Percentiles rank a stretch among this genome's conserved stretches.
These are phyloP conservation scores for Fraxinus excelsior DNA, from an alignment of 257 asterid species.

Conservation along the genomic window DNA sequence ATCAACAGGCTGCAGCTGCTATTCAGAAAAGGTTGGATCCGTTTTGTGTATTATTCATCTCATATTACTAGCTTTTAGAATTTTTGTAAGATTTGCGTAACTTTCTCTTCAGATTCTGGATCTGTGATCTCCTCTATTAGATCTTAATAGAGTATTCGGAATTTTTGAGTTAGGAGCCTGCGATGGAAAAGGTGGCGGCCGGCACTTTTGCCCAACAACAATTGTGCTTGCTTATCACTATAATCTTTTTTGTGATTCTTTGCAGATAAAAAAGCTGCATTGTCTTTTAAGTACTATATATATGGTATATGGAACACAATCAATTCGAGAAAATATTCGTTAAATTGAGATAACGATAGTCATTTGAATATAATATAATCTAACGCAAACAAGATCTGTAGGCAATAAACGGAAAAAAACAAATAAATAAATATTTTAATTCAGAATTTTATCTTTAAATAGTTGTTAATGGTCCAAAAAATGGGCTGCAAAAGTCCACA, in stretches of 20 bases:
- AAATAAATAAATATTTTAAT: neutral
- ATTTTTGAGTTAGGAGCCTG: neutral
- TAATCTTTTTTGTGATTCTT: no score
- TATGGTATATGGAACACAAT: no score
- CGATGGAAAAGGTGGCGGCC: neutral
- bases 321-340: neutral
- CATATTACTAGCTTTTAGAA: neutral
- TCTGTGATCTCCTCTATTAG: neutral
- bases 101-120: neutral
- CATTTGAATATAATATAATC: neutral
- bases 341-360: neutral
- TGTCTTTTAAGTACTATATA: no score
- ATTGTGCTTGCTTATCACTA: neutral
- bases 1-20: conserved; percentile 91
- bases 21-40: conserved; percentile 95
- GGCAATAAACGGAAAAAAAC: neutral
- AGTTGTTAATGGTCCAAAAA: neutral
- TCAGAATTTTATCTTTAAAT: neutral
- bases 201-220: neutral
- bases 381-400: neutral
- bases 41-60: neutral
- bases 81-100: neutral
- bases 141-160: neutral
- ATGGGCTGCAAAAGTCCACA: neutral
- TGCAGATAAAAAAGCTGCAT: neutral